Base-by-base conservation (phyloP, 1,284 basidiomycete species). In the Tranzscheliella williamsii region DNA sequence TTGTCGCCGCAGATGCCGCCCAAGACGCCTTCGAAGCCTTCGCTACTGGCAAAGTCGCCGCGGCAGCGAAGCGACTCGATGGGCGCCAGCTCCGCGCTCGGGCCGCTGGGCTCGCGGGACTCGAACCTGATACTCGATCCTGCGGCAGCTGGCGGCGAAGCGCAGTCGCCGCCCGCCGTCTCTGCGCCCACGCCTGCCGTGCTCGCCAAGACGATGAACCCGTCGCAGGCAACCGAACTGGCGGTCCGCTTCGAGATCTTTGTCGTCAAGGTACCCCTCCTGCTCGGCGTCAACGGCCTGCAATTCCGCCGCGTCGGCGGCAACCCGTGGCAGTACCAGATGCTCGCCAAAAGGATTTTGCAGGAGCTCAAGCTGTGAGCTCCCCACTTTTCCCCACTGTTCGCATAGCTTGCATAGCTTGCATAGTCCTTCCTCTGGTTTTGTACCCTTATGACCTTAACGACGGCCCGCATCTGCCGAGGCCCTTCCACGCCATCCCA, bases 261-360 rank as follows among this genome's bases (percentile, higher is more conserved):
- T 54, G 68, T 76, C 4, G 75, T 76, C 30, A 75, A 75, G 23
- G 73, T 76, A 16, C 94, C 94, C 24, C 89, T 88, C 83, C 79
- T 98, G 49, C 91, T 93, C 1, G 79, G 79, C 12, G 81, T 98
- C 24, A 90, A 96, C 75, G 94, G 94, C 1, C 87, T 98, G 49
- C 94, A 97, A 76, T 98, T 98, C 82, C 86, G 93, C 43, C 83
- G 94, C 48, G 85, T 89, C 0, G 86, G 89, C 34, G 93, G 93
- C 3, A 91, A 96, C 67, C 90, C 90, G 2, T 96, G 92, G 93
- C 91, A 96, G 80, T 79, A 79, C 52, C 95, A 96, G 78, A 92
- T 91, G 88, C 83, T 97, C 38, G 93, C 92, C n/a, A 85, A 91
- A 73, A 84, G 92, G 51, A 91, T 96, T 33, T 79, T 96, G 68